Evolutionary conservation across 768 basidiomycete species (phyloP), one percentile per base, ranked within the genome.

Genomic region (Hericium alpestre): DNA sequence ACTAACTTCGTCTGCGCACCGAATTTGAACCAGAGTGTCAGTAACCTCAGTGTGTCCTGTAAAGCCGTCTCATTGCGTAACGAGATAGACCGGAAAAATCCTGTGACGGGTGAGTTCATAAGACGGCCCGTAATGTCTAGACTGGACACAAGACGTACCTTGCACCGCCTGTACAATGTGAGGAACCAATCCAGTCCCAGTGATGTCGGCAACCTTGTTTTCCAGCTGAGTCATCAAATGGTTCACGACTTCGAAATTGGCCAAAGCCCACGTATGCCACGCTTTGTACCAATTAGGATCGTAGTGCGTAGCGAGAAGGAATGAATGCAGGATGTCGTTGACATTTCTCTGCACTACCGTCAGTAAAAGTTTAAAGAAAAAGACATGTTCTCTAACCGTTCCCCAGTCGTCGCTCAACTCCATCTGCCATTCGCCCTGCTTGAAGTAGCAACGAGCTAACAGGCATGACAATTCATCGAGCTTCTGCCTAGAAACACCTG

Each of bases 281-380:
- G 95, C 96, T 68, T 99, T 97, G 71, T 97, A 97, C 96, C 96
- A 99, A n/a, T 79, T 77, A 4, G 87, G 82, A 68, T 98, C 95
- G 61, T 90, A 90, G 64, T 87, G 85, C 2, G 96, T 98, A 0
- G 96, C 90, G 32, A 86, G 76, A 53, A 80, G 77, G 70, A 96
- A 97, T 4, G 90, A 84, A 61, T 85, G 81, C 7, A 99, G 73
- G 56, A 97, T 91, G 47, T 88, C 86, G 53, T 84, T 80, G 22
- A 87, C 81, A 57, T 90, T 86, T 59, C 85, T 76, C 90, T 93
- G 65, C 37, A 51, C 25, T n/a, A 32, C 69, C 60, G 25, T 58
- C 2, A 59, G 40, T 51, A 37, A 50, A 16, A 53, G 8, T 3
- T 13, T 15, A 12, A 49, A 23, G 51, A 38, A 50, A 22, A 25